Conservation (phyloP, 768 basidiomycete species). For the Suillus cothurnatus region DNA sequence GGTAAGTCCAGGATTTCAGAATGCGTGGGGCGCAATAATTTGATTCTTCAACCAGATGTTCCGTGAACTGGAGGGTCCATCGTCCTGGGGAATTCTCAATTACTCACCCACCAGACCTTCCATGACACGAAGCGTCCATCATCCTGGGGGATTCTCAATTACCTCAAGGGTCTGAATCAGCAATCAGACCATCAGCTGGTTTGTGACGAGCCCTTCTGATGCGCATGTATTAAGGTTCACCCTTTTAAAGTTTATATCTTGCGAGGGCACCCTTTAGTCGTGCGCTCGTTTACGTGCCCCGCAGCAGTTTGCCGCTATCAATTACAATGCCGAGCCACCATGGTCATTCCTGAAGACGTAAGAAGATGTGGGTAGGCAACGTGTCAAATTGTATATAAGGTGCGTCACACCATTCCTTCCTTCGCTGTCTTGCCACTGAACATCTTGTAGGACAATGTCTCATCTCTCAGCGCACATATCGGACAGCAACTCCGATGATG, state of each 20-base stretch:
- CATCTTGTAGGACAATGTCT: not conserved
- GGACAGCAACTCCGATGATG: not conserved
- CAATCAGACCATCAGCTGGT: constrained; percentile 18
- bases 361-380: not conserved
- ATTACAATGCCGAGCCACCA: not conserved
- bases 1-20: not conserved
- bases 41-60: constrained; percentile 25
- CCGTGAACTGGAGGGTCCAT: constrained; percentile 22
- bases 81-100: constrained; percentile 39
- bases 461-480: not conserved
- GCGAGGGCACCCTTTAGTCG: not conserved
- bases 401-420: not conserved
- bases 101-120: constrained; percentile 19
- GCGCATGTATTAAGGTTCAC: not conserved
- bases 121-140: too few species aligned
- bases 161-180: not conserved
- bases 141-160: not conserved
- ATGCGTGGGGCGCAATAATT: not conserved
- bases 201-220: constrained; percentile 1
- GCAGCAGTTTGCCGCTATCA: not conserved
- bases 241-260: not conserved
- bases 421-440: not conserved
- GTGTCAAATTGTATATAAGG: not conserved
- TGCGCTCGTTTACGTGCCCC: not conserved
- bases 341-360: not conserved